These are phyloP conservation scores for Smallanthus sonchifolius DNA, from an alignment of 129 eudicot species.

Conservation along the genomic window DNA sequence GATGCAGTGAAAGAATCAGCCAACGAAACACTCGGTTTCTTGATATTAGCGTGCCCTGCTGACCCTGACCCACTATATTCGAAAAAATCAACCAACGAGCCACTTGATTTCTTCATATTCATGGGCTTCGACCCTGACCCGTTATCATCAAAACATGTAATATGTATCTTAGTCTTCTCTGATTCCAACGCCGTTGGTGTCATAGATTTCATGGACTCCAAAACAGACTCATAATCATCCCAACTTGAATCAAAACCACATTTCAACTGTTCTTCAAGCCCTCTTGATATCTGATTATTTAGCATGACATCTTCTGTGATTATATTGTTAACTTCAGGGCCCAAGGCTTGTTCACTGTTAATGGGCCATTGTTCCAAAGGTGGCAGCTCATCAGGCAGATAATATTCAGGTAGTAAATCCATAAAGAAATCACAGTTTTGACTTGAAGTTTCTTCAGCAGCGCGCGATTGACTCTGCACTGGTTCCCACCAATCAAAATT, in stretches of 20 bases:
- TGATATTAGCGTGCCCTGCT: conserved; percentile 13
- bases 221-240: too few relatives aligned
- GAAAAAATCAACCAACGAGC: too few relatives aligned
- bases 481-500: background rate
- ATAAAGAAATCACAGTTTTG: background rate
- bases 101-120: too few relatives aligned
- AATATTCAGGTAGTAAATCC: background rate
- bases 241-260: too few relatives aligned
- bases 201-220: too few relatives aligned
- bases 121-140: background rate
- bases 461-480: background rate
- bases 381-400: conserved; percentile 15
- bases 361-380: conserved; percentile 14
- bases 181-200: background rate
- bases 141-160: conserved; percentile 4
- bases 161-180: background rate
- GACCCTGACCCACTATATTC: background rate
- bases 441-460: conserved; percentile 12
- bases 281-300: too few relatives aligned
- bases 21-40: conserved; percentile 36
- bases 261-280: too few relatives aligned
- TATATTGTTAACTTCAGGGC: background rate
- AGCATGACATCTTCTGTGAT: background rate
- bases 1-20: conserved; percentile 44
- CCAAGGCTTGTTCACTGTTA: background rate